Base-by-base conservation (phyloP, 257 asterid species). In the Capsicum chinense region DNA sequence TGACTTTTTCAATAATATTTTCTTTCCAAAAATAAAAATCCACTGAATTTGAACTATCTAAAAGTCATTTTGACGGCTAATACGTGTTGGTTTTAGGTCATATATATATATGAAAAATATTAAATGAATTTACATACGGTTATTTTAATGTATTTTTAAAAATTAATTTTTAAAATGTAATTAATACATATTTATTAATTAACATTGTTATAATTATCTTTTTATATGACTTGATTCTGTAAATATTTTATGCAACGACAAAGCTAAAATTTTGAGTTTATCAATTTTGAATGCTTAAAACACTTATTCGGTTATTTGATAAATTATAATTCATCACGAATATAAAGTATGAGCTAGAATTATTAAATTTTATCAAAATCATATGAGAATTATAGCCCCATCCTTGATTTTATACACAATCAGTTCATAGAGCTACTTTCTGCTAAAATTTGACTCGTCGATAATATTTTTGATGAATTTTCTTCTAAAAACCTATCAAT, bases 21-120 rank as follows among this genome's bases (percentile, higher is more conserved):
- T 52, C 5, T 26, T 69, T 69, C 3, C 14, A 17, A 52, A 74
- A n/a, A 15, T 69, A 9, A 13, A 17, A 13, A 76, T 52, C 81
- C 81, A 76, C 81, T 63, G 11, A 47, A 52, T 21, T 76, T 76
- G 81, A 76, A 76, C 26, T 19, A 52, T 50, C 26, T 21, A 26
- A 19, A 19, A 10, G n/a, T n/a, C 35, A 71, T 7, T 73, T 48
- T 47, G 80, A 17, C 42, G 56, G 44, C 42, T 48, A 73, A 67
- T 9, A 71, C 16, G 37, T 10, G 37, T n/a, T 71, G 58, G 52
- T 71, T 71, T 71, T 47, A 71, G 17, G 39, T 71, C 2, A 10
- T 5, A 17, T 16, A 26, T 16, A 26, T 26, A 10, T 71, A 71
- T 70, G 35, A 44, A 70, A 7, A 70, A 17, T 70, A 66, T 66